Conservation (phyloP, 2,329 filamentous ascomycete species). For the Alternaria arborescens region DNA sequence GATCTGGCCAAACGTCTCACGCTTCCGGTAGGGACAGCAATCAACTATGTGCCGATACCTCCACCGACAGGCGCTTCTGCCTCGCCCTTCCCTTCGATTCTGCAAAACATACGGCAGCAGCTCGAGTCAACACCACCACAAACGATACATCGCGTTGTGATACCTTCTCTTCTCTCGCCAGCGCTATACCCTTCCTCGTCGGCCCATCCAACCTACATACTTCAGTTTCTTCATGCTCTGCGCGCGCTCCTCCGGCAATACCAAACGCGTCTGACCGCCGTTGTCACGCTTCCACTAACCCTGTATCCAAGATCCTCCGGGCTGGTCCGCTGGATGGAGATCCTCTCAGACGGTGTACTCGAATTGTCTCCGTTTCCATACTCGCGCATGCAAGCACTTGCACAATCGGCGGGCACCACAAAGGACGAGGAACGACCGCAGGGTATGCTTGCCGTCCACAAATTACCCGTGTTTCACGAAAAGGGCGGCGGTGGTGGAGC, state of each 20-base stretch:
- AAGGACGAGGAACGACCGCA: conserved; percentile 79
- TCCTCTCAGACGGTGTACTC: conserved; percentile 83
- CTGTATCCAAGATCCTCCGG: conserved; percentile 80
- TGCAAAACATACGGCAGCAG: conserved; percentile 68
- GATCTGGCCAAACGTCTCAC: conserved; percentile 61
- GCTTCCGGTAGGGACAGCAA: conserved; percentile 50
- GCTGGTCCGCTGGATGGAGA: conserved; percentile 84
- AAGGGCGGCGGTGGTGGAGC: conserved; percentile 79
- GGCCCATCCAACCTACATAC: conserved; percentile 73
- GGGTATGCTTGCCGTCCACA: conserved; percentile 84
- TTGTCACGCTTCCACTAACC: conserved; percentile 80
- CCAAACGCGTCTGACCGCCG: conserved; percentile 69
- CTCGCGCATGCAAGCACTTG: conserved; percentile 60
- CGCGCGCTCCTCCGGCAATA: conserved; percentile 77
- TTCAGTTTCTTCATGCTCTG: conserved; percentile 83
- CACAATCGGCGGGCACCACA: conserved; percentile 59
- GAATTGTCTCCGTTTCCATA: conserved; percentile 81
- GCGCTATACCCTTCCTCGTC: conserved; percentile 77
- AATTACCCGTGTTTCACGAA: conserved; percentile 84
- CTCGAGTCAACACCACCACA: conserved; percentile 60
- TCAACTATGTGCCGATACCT: conserved; percentile 62
- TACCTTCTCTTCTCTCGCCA: conserved; percentile 89
- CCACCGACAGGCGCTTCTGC: conserved; percentile 61
- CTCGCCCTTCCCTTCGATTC: conserved; percentile 71
- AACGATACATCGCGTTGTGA: conserved; percentile 78